Conservation (phyloP, 176 grass and related monocot genomes). For the Aegilops speltoides region DNA sequence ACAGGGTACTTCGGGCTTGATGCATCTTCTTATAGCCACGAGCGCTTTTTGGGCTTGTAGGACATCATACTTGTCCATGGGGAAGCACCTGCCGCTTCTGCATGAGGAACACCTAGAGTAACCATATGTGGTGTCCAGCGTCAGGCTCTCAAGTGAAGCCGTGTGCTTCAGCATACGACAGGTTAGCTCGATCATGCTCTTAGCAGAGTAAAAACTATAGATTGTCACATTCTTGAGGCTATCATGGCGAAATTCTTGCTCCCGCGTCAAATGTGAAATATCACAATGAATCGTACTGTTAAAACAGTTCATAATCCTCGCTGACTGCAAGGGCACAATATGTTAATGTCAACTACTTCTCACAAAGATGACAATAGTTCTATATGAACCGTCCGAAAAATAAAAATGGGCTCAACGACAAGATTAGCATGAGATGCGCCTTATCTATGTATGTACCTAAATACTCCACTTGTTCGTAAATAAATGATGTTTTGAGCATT, state of each 20-base stretch:
- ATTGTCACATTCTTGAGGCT: background rate
- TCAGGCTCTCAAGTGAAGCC: background rate
- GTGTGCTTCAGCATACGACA: background rate
- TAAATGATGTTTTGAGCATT: background rate
- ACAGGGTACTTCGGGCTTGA: background rate
- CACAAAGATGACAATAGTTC: background rate
- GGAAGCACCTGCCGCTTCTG: background rate
- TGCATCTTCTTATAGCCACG: background rate
- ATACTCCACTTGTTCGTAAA: no score
- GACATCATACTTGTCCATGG: background rate
- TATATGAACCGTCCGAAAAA: background rate
- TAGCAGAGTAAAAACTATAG: background rate
- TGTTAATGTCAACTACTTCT: background rate
- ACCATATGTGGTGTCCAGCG: background rate
- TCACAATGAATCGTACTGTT: background rate
- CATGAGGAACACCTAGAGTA: background rate
- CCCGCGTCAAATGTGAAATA: background rate
- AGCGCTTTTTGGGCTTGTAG: background rate
- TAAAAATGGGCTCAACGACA: background rate
- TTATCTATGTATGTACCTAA: no score
- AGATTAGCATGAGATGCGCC: no score
- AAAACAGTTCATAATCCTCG: background rate
- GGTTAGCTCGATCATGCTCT: background rate
- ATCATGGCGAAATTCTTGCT: background rate
- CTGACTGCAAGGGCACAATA: background rate